Base-by-base conservation (phyloP, 371 early-diverging fungal species). In the Encephalitozoon intestinalis region DNA sequence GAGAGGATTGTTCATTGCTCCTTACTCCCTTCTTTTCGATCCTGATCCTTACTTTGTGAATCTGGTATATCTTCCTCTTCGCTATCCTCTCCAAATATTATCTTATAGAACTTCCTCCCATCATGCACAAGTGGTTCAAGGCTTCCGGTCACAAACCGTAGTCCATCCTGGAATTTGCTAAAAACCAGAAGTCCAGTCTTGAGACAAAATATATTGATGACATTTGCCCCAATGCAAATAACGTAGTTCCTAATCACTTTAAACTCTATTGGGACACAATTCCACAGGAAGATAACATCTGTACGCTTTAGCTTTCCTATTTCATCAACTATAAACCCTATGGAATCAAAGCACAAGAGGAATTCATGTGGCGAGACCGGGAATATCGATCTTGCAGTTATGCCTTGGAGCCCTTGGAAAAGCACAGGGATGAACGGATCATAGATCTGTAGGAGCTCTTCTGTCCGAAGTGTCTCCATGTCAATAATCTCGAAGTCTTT, bases 401-500 rank as follows among this genome's bases (percentile, higher is more conserved):
- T 15, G 18, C 67, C 64, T 3, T 70, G 31, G 18, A 63, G 51
- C 30, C 67, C 63, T 6, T 46, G 34, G 23, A 76, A 50, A 40
- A 77, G 73, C 11, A 75, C 25, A 15, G 67, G 66, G 18, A 81
- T 72, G 40, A 52, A 77, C 30, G 79, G 72, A 64, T 84, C 84
- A 4, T 75, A 67, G 4, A 70, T 52, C 34, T 84, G 82, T n/a
- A 85, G 58, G 1, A 85, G 58, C 23, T 82, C 81, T 54, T 84
- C 82, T 2, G 84, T 82, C 31, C 75, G 77, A 15, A 85, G 77
- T 12, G 84, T 78, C 9, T 80, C 69, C 40, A 79, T 65, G 51
- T 85, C 83, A 18, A 85, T 78, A 44, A 84, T 79, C 64, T 85
- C 85, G 80, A 85, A 85, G 54, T 82, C 81, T 53, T 81, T 83